Evolutionary conservation across 306 rosid genomes (phyloP).

Genomic region (Malus fusca): DNA sequence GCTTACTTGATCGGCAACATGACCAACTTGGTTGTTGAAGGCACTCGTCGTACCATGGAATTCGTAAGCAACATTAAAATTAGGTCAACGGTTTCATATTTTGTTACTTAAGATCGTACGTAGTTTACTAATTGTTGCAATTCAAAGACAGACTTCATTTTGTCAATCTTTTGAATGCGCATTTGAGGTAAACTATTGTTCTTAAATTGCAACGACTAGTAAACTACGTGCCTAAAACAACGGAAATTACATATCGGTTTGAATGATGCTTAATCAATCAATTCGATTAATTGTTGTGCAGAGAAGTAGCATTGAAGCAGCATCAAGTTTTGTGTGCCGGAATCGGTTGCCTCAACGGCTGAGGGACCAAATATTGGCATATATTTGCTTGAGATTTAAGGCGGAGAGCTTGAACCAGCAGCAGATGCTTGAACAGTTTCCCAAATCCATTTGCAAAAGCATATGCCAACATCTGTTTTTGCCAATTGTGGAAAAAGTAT

Average conservation of each 20-base stretch:
- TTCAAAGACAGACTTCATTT: no score
- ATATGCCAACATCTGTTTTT: slow-evolving; percentile 68
- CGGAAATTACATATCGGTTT: no score
- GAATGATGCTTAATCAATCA: no score
- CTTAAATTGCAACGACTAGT: no score
- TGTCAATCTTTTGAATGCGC: no score
- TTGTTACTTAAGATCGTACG: no score
- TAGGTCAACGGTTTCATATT: no score
- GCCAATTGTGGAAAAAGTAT: slow-evolving; percentile 54
- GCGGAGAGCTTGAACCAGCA: slow-evolving; percentile 87
- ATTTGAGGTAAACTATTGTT: no score
- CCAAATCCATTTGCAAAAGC: slow-evolving; percentile 72
- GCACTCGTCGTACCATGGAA: slow-evolving; percentile 95
- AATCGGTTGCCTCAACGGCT: slow-evolving; percentile 65
- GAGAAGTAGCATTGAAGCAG: slow-evolving; percentile 86
- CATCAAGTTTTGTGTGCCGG: slow-evolving; percentile 73
- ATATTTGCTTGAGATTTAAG: slow-evolving; percentile 85
- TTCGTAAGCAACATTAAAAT: slow-evolving; percentile 40
- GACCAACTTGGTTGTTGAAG: slow-evolving; percentile 92
- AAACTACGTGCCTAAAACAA: background rate
- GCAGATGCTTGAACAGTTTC: slow-evolving; percentile 71
- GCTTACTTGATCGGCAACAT: slow-evolving; percentile 96
- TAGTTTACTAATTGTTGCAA: no score
- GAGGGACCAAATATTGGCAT: slow-evolving; percentile 71
- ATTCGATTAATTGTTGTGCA: background rate